Evolutionary conservation across 345 rosid species (phyloP), one percentile per base, ranked within the genome.

Genomic region (Laguncularia racemosa): DNA sequence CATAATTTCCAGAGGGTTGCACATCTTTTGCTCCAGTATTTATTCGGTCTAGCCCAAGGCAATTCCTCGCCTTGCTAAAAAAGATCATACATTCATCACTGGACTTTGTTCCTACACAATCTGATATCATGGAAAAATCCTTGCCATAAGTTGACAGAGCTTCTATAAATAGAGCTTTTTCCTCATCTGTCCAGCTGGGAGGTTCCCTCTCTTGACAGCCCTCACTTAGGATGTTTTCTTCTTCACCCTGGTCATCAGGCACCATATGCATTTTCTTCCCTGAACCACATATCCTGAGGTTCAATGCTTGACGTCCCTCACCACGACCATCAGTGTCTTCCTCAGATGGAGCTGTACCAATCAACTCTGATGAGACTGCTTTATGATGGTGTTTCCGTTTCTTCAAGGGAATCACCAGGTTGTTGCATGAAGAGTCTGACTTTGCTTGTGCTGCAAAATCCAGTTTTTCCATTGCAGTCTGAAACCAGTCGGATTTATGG

Each of bases 401-500:
- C 56, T 84, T 85, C 48, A 73, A 70, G 20, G 96, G 76, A 16
- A 95, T 70, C 69, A 84, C 65, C 79, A 84, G 61, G 63, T 81
- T 81, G 53, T 78, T 71, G 68, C 72, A 82, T 44, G 77, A 65
- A 49, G 86, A 70, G 21, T 45, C 13, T 3, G 87, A 55, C 75
- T 82, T 89, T 60, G 67, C 72, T 58, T 69, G 79, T 76, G 83
- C 80, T 52, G 75, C 78, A 53, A 47, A 61, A 58, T 73, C 76
- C 57, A 53, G 75, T 72, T 77, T 79, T 81, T 84, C 89, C 85
- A 84, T 86, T 44, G 82, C 77, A 67, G 74, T 88, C 80, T 80
- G 81, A 76, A 95, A 90, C 72, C 76, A 68, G 71, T 85, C 99
- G 64, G 97, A 85, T 65, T 95, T 95, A 77, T 88, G 99, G 67